Evolutionary conservation across 2,329 filamentous ascomycete genomes (phyloP), one percentile per base, ranked within the genome.

Genomic region (Fusarium sp.): DNA sequence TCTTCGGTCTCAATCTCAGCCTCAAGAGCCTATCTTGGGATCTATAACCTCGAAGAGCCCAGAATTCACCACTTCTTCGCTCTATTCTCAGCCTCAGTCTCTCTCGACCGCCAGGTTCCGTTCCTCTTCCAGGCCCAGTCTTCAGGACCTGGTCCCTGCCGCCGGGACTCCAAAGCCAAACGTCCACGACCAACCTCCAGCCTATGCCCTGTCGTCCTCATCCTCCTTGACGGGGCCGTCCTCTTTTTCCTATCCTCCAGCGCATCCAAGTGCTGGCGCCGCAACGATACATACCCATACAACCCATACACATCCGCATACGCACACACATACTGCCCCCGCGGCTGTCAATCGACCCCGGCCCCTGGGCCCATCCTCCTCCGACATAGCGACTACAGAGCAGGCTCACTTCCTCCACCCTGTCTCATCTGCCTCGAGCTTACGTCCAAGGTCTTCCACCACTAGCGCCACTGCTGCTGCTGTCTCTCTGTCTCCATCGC

Each of bases 391-490:
- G 64, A 67, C 64, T 62, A 44, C 70, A 44, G 69, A 69, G 48
- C 67, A 74, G 56, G 71, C 73, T 70, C 64, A 76, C 62, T 75
- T 75, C 65, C 73, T 76, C 59, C 69, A 72, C 59, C 66, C 72
- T 72, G 65, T 70, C 55, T 68, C 69, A 51, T 77, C 66, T 61
- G 39, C 63, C 62, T 73, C 71, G 45, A 77, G 69, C 71, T 76
- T 74, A 67, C 76, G 74, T 65, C 75, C 74, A 61, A 69, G 75
- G 62, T 65, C 74, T 65, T 75, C 70, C 47, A 75, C 76, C 67
- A 67, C 69, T 72, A 77, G 75, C 66, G 67, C 59, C 38, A 45
- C 38, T 58, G 63, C 63, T 65, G 62, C 67, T 68, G 61, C 45
- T 61, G 69, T 63, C 56, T 57, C 70, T 44, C 63, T 66, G 28